Evolutionary conservation across 805 yeast genomes (phyloP), one percentile per base, ranked within the genome.

Genomic region (Zygosaccharomyces bisporus): DNA sequence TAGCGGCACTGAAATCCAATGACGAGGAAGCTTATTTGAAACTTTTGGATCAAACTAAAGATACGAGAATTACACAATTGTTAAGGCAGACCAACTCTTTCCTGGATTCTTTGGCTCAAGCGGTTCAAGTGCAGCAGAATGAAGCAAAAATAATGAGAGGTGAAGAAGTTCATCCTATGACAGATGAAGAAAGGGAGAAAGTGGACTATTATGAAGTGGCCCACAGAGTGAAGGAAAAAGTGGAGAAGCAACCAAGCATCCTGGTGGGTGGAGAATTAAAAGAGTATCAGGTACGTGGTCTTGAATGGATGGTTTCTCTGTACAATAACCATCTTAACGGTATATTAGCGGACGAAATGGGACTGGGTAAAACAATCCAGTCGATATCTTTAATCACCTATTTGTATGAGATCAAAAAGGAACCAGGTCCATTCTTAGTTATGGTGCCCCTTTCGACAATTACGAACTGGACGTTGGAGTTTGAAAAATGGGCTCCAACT

Each of bases 311-410:
- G 99, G 95, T 93, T 3, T 93, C 99, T 0, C 69, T 93, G 47
- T 93, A 77, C 70, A 93, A 93, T 63, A 93, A 93, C 67, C 95
- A 88, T 64, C 75, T 93, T 58, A 93, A 93, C 63, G 99, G 99
- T 73, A 93, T 93, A 53, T 69, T 93, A 46, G 99, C 99, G 1
- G 99, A 93, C 72, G 99, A 93, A 68, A 93, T 93, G 99, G 99
- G 99, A 51, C 74, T 93, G 50, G 99, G 99, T 65, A 93, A 93
- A 64, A 93, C 99, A 66, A 72, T 57, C 76, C 95, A 86, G 63
- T 79, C 90, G n/a, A 81, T 86, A 45, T 84, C 93, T 0, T 69
- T 86, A 53, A 71, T 86, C 16, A 76, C 91, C 1, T 81, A 86
- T 58, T 69, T 86, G 43, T 75, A 76, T 46, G 95, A 86, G 58